phyloP scores from a whole-genome alignment of 176 grass and related monocot species.

The Ananas comosus region DNA sequence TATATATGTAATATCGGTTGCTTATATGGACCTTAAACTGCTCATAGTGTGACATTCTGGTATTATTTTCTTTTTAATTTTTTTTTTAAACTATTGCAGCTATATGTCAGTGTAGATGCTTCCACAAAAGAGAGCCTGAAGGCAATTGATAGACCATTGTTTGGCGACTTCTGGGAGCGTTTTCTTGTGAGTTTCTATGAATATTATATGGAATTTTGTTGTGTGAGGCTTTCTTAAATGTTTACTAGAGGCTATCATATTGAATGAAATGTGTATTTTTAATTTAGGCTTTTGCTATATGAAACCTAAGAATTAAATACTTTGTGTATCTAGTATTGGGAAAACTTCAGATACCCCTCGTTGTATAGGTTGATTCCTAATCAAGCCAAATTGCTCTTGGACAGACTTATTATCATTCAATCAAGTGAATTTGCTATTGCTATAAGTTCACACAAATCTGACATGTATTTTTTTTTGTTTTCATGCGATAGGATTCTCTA shows the following conservation, averaged over 20 bases:
- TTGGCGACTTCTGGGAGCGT: conserved; percentile 94
- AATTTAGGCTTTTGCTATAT: too few relatives aligned
- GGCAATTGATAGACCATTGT: conserved; percentile 87
- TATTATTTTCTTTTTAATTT: not conserved
- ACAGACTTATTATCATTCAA: too few relatives aligned
- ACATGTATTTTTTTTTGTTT: conserved; percentile 1
- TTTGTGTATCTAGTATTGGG: too few relatives aligned
- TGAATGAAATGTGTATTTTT: too few relatives aligned
- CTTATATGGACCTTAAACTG: not conserved
- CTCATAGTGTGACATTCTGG: not conserved
- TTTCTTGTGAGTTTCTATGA: conserved; percentile 52
- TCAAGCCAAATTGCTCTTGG: too few relatives aligned
- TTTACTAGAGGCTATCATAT: too few relatives aligned
- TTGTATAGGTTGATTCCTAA: too few relatives aligned
- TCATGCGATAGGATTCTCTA: conserved; percentile 55
- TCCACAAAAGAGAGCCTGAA: conserved; percentile 95
- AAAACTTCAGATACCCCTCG: too few relatives aligned
- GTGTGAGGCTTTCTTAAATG: too few relatives aligned
- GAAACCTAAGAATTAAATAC: too few relatives aligned
- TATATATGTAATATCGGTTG: not conserved
- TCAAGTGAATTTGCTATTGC: too few relatives aligned
- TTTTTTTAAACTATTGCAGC: conserved; percentile 39
- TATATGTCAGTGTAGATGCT: conserved; percentile 93
- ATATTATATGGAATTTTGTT: not conserved
- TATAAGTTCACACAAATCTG: not conserved